phyloP scores from a whole-genome alignment of 805 yeast genomes.

The Nakazawaea wickerhamii region DNA sequence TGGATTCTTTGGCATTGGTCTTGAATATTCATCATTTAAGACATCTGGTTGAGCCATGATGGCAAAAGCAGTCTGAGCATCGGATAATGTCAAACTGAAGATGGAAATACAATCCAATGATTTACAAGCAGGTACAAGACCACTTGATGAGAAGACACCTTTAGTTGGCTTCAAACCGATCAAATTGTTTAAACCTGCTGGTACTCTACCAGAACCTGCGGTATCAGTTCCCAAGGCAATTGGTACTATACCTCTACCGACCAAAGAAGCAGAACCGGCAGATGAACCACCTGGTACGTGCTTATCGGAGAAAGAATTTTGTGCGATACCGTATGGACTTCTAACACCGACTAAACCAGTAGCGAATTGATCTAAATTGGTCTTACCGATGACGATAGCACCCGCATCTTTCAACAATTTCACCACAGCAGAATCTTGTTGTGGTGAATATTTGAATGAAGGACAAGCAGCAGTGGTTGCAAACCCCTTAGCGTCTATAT shows the following conservation, averaged over 20 bases:
- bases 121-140: slow-evolving; percentile 97
- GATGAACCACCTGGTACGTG: slow-evolving; percentile 95
- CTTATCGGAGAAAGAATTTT: slow-evolving; percentile 65
- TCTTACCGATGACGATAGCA: slow-evolving; percentile 89
- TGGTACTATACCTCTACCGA: slow-evolving; percentile 86
- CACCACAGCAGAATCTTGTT: slow-evolving; percentile 72
- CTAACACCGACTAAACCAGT: slow-evolving; percentile 95
- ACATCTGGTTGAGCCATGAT: slow-evolving; percentile 69
- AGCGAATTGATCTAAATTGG: slow-evolving; percentile 95
- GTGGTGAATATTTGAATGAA: slow-evolving; percentile 63
- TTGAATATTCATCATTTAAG: slow-evolving; percentile 70
- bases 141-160: slow-evolving; percentile 79
- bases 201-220: slow-evolving; percentile 97
- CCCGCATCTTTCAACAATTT: slow-evolving; percentile 75
- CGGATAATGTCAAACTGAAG: slow-evolving; percentile 69
- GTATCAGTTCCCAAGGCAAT: slow-evolving; percentile 92
- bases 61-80: slow-evolving; percentile 75
- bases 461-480: slow-evolving; percentile 97
- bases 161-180: slow-evolving; percentile 91
- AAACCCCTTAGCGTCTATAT: slow-evolving; percentile 80
- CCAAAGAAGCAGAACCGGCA: slow-evolving; percentile 92
- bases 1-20: slow-evolving; percentile 67
- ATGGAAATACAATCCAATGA: slow-evolving; percentile 90
- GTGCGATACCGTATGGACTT: slow-evolving; percentile 90
- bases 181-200: slow-evolving; percentile 89